Conservation (phyloP, 306 rosid genomes). For the Dalbergia cultrata region DNA sequence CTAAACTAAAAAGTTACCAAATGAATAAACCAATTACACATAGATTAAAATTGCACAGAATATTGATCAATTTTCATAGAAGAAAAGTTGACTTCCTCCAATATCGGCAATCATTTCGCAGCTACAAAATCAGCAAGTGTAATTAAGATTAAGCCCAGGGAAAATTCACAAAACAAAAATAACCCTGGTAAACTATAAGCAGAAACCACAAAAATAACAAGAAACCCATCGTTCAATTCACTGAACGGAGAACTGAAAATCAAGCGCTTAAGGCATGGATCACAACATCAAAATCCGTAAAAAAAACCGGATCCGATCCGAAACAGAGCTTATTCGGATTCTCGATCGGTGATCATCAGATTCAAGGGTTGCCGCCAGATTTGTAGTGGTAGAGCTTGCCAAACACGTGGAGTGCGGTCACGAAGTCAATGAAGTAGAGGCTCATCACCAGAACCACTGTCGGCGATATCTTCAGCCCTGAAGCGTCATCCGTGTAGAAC, state of each 20-base stretch:
- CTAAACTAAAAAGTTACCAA: background rate
- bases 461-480: conserved; percentile 89
- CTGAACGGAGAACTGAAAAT: conserved; percentile 33
- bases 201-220: background rate
- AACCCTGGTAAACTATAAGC: background rate
- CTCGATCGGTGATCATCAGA: background rate
- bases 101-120: conserved; percentile 4
- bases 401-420: conserved; percentile 88
- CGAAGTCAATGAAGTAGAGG: conserved; percentile 94
- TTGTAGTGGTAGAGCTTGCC: conserved; percentile 70
- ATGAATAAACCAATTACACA: too few relatives aligned
- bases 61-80: conserved; percentile 25
- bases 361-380: conserved; percentile 58
- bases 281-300: background rate
- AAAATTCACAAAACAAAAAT: conserved; percentile 31
- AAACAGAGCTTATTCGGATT: conserved; percentile 12
- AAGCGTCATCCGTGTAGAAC: conserved; percentile 94
- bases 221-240: conserved; percentile 23
- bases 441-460: conserved; percentile 88
- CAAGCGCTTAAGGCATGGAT: conserved; percentile 12
- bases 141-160: background rate
- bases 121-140: conserved; percentile 9
- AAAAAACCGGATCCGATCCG: conserved; percentile 4
- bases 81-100: conserved; percentile 30
- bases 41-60: background rate